A percentile compares a stretch with the other conserved stretches of the same genome.
Conservation (phyloP, 2,329 filamentous ascomycete species). For the Xylaria sp. region DNA sequence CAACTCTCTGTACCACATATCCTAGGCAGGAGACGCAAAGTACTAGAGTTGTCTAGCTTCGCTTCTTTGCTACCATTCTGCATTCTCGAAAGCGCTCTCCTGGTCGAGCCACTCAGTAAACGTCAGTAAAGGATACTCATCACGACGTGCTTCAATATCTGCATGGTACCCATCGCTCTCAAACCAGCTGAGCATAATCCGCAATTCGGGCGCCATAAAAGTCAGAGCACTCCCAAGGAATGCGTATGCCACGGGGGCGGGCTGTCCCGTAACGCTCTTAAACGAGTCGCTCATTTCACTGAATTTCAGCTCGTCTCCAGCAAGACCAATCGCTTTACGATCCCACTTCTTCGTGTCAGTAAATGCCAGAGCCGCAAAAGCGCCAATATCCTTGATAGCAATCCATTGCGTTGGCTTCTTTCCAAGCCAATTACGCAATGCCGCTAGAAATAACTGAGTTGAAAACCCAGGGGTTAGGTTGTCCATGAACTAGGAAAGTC, state of each 20-base stretch:
- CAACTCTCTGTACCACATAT: background rate
- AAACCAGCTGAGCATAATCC: slow-evolving; percentile 53
- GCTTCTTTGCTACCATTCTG: slow-evolving; percentile 3
- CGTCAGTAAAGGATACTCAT: slow-evolving; percentile 50
- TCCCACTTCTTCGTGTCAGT: slow-evolving; percentile 52
- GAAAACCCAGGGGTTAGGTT: slow-evolving; percentile 54
- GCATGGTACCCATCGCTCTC: slow-evolving; percentile 51
- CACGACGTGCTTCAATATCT: slow-evolving; percentile 46
- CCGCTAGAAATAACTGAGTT: slow-evolving; percentile 53
- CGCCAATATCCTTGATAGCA: slow-evolving; percentile 57
- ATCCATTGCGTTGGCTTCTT: slow-evolving; percentile 56
- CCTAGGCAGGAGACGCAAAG: background rate
- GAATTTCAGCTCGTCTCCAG: slow-evolving; percentile 58
- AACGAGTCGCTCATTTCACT: slow-evolving; percentile 48
- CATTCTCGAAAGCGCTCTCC: slow-evolving; percentile 47
- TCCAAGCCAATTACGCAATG: slow-evolving; percentile 48
- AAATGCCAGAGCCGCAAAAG: slow-evolving; percentile 59
- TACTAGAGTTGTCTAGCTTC: background rate
- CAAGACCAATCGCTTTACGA: slow-evolving; percentile 54
- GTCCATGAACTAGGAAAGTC: slow-evolving; percentile 63
- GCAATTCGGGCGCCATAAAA: slow-evolving; percentile 47
- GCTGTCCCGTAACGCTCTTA: slow-evolving; percentile 45
- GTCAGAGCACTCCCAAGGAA: slow-evolving; percentile 50
- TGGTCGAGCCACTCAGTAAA: slow-evolving; percentile 50
- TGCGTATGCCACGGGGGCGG: slow-evolving; percentile 46